phyloP scores from a whole-genome alignment of 129 eudicot genomes.

The Solidago caesia region DNA sequence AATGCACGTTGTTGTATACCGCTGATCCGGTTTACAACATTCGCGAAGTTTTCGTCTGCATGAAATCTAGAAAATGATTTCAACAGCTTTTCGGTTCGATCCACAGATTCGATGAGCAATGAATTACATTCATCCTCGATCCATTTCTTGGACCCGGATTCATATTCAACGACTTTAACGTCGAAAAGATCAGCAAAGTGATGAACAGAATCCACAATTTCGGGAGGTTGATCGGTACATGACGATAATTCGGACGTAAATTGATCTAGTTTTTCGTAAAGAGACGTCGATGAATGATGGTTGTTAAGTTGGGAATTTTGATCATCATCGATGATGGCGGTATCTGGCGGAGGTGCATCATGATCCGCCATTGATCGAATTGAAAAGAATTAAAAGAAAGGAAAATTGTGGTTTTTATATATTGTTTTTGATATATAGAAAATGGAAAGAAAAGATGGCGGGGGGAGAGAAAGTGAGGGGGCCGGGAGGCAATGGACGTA shows the following conservation, averaged over 20 bases:
- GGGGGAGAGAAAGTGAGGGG: constrained; percentile 16
- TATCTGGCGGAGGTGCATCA: constrained; percentile 17
- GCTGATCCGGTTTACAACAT: constrained; percentile 45
- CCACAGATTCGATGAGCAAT: constrained; percentile 33
- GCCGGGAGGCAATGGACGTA: constrained; percentile 10
- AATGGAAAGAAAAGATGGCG: constrained; percentile 20
- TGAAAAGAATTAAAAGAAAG: background rate
- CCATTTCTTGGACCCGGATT: constrained; percentile 45
- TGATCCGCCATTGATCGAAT: constrained; percentile 27
- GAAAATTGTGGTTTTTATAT: background rate
- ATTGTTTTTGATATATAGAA: background rate
- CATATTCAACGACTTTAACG: constrained; percentile 44
- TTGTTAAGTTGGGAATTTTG: background rate
- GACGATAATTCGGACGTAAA: constrained; percentile 31
- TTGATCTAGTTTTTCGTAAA: constrained; percentile 52
- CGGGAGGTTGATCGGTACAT: constrained; percentile 30
- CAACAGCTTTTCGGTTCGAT: constrained; percentile 43
- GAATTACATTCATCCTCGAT: constrained; percentile 35
- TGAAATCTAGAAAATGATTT: constrained; percentile 36
- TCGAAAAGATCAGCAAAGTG: constrained; percentile 50
- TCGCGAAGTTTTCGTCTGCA: constrained; percentile 33
- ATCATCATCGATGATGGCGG: background rate
- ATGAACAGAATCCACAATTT: constrained; percentile 41
- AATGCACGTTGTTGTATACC: constrained; percentile 67
- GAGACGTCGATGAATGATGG: background rate